Evolutionary conservation across 116 monocot species (phyloP).

Genomic region (Posidonia oceanica): DNA sequence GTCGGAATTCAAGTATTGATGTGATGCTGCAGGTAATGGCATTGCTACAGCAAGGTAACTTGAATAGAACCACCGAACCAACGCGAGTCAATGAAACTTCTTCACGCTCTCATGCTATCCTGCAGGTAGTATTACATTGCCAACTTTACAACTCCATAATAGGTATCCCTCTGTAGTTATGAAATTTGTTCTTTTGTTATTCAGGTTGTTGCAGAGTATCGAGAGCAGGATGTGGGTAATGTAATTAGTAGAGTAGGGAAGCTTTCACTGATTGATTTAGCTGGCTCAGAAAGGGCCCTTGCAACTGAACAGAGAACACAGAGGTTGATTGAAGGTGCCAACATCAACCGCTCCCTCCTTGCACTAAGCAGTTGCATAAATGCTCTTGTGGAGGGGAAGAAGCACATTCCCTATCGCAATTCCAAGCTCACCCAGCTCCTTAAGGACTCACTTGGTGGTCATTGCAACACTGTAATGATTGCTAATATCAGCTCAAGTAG

Average conservation of each 20-base stretch:
- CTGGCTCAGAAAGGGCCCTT: slow-evolving; percentile 87
- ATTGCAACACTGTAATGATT: slow-evolving; percentile 91
- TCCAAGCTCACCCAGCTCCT: slow-evolving; percentile 98
- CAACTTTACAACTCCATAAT: background rate
- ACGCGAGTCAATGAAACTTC: slow-evolving; percentile 90
- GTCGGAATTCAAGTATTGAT: background rate
- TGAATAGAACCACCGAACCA: slow-evolving; percentile 88
- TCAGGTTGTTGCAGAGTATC: slow-evolving; percentile 69
- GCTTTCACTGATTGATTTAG: slow-evolving; percentile 90
- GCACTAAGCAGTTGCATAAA: slow-evolving; percentile 96
- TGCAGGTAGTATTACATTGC: slow-evolving; percentile 41
- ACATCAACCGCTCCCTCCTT: slow-evolving; percentile 93
- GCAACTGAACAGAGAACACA: slow-evolving; percentile 80
- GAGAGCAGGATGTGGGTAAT: slow-evolving; percentile 22
- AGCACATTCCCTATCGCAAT: slow-evolving; percentile 92
- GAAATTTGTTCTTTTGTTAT: background rate
- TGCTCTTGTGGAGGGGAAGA: slow-evolving; percentile 95
- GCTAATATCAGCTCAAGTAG: slow-evolving; percentile 83
- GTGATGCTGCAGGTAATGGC: slow-evolving; percentile 61
- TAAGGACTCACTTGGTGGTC: slow-evolving; percentile 93
- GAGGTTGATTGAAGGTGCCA: slow-evolving; percentile 88
- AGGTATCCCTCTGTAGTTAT: background rate
- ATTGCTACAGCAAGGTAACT: slow-evolving; percentile 90
- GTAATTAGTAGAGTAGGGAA: slow-evolving; percentile 47
- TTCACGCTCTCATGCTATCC: slow-evolving; percentile 88